Conservation (phyloP, 495 filamentous ascomycete species). For the Friedmanniomyces simplex region DNA sequence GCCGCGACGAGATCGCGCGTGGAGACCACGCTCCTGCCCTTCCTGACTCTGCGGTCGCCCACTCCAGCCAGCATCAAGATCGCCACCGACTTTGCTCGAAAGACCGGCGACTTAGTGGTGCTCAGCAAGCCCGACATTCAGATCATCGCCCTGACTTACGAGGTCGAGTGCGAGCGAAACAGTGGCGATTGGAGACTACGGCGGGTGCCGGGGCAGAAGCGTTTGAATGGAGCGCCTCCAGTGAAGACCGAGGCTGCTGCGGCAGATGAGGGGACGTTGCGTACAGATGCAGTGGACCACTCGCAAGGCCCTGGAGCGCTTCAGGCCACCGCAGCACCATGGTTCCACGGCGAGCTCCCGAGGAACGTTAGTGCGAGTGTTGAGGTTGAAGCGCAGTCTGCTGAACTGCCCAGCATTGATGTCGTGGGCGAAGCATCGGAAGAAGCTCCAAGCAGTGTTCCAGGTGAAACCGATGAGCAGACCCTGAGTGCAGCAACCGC, state of each 20-base stretch:
- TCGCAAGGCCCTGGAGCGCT: background rate
- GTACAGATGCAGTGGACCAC: background rate
- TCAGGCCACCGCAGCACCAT: no score
- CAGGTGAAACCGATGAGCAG: background rate
- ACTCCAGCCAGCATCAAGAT: slow-evolving; percentile 62
- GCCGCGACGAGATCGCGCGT: slow-evolving; percentile 67
- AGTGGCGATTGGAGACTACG: slow-evolving; percentile 74
- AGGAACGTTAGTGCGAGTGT: background rate
- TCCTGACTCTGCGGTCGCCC: slow-evolving; percentile 66
- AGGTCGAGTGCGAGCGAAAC: slow-evolving; percentile 76
- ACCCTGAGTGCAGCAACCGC: background rate
- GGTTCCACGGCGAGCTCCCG: no score
- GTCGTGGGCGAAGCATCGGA: background rate
- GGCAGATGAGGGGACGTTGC: background rate
- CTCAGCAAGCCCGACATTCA: slow-evolving; percentile 81
- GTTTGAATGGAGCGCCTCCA: slow-evolving; percentile 58
- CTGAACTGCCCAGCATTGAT: background rate
- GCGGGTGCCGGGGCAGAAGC: slow-evolving; percentile 65
- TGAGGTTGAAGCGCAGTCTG: background rate
- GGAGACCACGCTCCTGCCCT: slow-evolving; percentile 72
- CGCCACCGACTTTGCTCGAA: slow-evolving; percentile 75
- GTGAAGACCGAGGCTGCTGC: slow-evolving; percentile 2
- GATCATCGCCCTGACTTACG: slow-evolving; percentile 81
- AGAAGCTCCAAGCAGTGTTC: background rate
- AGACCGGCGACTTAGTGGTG: slow-evolving; percentile 80